Conservation (phyloP, 169 alveolate species). For the Nephromyces sp. region DNA sequence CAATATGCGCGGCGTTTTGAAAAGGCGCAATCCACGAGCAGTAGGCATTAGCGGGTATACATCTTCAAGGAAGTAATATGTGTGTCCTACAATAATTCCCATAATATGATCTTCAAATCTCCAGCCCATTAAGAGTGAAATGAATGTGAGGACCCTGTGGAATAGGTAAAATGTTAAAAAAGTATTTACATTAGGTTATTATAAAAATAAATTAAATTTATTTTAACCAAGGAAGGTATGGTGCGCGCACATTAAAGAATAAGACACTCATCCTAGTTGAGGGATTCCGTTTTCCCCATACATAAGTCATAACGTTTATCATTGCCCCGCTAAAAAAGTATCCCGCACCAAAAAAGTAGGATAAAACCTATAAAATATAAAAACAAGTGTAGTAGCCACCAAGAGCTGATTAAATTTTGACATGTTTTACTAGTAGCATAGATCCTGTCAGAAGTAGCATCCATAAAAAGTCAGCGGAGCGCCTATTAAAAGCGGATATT, state of each 20-base stretch:
- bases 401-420: no score
- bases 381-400: no score
- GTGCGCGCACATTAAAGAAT: constrained; percentile 75
- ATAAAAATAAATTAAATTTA: neutral
- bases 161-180: neutral
- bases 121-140: constrained; percentile 70
- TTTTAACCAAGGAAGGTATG: constrained; percentile 73
- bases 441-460: constrained; percentile 35
- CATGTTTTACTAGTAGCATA: constrained; percentile 35
- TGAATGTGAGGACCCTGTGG: constrained; percentile 56
- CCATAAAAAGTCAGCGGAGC: constrained; percentile 40
- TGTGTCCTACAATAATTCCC: constrained; percentile 80
- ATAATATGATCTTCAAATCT: constrained; percentile 66
- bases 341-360: constrained; percentile 52
- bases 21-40: constrained; percentile 63
- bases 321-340: constrained; percentile 78
- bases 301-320: constrained; percentile 79
- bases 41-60: constrained; percentile 80
- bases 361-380: constrained; percentile 36
- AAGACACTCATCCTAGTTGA: constrained; percentile 65
- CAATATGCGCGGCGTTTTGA: constrained; percentile 67
- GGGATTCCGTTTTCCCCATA: constrained; percentile 83
- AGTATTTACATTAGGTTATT: neutral
- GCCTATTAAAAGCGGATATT: constrained; percentile 35
- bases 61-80: constrained; percentile 77